These are phyloP conservation scores for Ophiosphaerella narmari DNA, from an alignment of 2,329 filamentous ascomycete genomes.

Conservation along the genomic window DNA sequence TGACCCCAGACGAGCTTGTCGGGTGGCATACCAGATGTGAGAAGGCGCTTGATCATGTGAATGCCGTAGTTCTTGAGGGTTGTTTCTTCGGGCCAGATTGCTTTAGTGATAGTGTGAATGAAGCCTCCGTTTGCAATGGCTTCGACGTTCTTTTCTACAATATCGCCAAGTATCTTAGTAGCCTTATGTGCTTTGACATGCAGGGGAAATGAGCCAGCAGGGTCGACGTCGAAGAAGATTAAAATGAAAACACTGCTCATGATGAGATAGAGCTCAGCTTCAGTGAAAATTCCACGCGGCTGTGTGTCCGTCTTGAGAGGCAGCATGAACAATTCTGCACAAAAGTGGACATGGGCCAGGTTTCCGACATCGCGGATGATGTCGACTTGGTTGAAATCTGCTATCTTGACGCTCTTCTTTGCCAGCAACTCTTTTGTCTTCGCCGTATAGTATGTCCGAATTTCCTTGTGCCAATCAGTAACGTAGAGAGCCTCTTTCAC, in stretches of 20 bases:
- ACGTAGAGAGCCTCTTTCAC: conserved; percentile 62
- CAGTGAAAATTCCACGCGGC: conserved; percentile 58
- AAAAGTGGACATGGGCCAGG: conserved; percentile 60
- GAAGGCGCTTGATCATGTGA: conserved; percentile 60
- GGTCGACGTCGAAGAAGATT: conserved; percentile 61
- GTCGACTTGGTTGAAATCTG: conserved; percentile 68
- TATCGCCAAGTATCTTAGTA: conserved; percentile 55
- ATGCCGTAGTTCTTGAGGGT: conserved; percentile 58
- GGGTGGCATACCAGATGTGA: conserved; percentile 52
- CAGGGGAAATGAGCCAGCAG: conserved; percentile 57
- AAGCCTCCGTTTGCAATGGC: conserved; percentile 50
- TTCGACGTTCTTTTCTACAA: conserved; percentile 56
- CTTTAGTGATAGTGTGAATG: conserved; percentile 48
- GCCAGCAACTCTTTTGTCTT: conserved; percentile 66
- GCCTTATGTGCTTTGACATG: conserved; percentile 55
- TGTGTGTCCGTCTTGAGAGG: conserved; percentile 60
- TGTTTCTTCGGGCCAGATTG: conserved; percentile 46
- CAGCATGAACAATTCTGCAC: conserved; percentile 59
- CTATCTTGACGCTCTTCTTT: conserved; percentile 68
- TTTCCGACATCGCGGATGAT: conserved; percentile 65
- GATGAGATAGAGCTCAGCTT: conserved; percentile 59
- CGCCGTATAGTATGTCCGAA: conserved; percentile 70
- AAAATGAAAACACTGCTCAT: conserved; percentile 58
- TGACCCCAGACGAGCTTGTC: conserved; percentile 61
- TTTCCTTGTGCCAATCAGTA: conserved; percentile 64